These are phyloP conservation scores for Lagenidium giganteum DNA, from an alignment of 352 stramenopile genomes.

Conservation along the genomic window DNA sequence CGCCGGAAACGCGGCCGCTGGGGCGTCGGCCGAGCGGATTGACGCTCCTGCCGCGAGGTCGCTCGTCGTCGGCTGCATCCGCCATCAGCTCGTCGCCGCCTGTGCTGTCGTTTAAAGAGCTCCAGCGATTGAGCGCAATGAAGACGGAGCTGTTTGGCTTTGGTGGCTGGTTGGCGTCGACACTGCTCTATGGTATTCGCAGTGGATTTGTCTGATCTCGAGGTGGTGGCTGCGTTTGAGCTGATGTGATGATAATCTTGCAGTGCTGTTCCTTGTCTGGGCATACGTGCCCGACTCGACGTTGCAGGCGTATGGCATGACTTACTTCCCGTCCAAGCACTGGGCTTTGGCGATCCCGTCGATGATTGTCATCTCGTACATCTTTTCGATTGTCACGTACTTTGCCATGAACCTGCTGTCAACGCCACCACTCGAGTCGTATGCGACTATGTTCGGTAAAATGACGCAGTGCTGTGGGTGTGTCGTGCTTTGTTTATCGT, in stretches of 20 bases:
- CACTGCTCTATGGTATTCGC: constrained; percentile 62
- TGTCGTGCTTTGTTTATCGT: neutral
- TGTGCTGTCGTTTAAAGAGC: constrained; percentile 72
- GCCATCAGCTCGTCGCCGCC: constrained; percentile 8
- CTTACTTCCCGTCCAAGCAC: constrained; percentile 88
- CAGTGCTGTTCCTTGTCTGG: constrained; percentile 85
- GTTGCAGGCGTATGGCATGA: constrained; percentile 73
- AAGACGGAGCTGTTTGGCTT: constrained; percentile 87
- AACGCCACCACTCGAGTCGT: constrained; percentile 65
- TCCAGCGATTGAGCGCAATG: constrained; percentile 74
- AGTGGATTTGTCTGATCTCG: neutral
- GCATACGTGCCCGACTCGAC: constrained; percentile 81
- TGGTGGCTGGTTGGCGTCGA: constrained; percentile 76
- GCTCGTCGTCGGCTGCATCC: too few relatives aligned
- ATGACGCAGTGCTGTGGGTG: too few relatives aligned
- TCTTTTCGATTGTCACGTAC: constrained; percentile 82
- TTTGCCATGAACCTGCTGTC: constrained; percentile 78
- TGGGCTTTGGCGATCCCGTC: constrained; percentile 85
- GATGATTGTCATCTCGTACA: constrained; percentile 75
- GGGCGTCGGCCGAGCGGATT: too few relatives aligned
- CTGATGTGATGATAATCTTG: neutral
- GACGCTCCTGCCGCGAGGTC: too few relatives aligned
- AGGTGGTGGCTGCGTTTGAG: constrained; percentile 1
- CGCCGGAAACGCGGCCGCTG: too few relatives aligned
- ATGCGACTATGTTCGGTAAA: constrained; percentile 72